Conservation (phyloP, 768 basidiomycete species). For the Boletus huronensis region DNA sequence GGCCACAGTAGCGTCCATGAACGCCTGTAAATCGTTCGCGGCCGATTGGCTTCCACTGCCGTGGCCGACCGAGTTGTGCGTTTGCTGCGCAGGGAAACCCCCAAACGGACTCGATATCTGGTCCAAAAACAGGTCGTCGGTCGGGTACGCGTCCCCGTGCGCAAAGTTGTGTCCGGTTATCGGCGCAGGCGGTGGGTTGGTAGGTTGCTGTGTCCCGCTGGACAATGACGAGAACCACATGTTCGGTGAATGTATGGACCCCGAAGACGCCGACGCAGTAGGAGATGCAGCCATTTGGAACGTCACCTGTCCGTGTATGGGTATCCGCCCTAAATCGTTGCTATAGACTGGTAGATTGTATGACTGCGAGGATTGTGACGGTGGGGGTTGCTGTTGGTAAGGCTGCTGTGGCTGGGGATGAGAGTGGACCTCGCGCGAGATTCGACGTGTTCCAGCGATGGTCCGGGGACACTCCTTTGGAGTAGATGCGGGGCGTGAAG, state of each 20-base stretch:
- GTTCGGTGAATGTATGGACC: slow-evolving; percentile 1
- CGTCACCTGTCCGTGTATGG: slow-evolving; percentile 35
- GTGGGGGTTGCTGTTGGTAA: slow-evolving; percentile 1
- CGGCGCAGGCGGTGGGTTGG: not conserved
- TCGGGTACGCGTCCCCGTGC: slow-evolving; percentile 9
- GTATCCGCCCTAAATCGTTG: slow-evolving; percentile 55
- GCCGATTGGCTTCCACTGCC: not conserved
- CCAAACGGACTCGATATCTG: slow-evolving; percentile 13
- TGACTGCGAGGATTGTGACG: slow-evolving; percentile 11
- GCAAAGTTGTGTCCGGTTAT: slow-evolving; percentile 1
- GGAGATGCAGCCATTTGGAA: slow-evolving; percentile 9
- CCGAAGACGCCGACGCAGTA: not conserved
- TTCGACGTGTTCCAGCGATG: slow-evolving; percentile 36
- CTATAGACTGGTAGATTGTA: slow-evolving; percentile 52
- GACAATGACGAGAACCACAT: slow-evolving; percentile 23
- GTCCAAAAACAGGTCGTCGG: slow-evolving; percentile 24
- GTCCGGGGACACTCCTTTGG: slow-evolving; percentile 21
- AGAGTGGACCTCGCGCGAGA: slow-evolving; percentile 24
- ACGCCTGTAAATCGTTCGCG: slow-evolving; percentile 11
- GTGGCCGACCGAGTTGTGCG: not conserved
- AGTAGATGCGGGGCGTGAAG: slow-evolving; percentile 1
- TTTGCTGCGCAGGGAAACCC: not conserved
- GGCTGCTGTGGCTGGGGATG: slow-evolving; percentile 10
- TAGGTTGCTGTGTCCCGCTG: not conserved
- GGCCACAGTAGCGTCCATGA: slow-evolving; percentile 6